Base-by-base conservation (phyloP, 148 eudicot species). In the Vaccinium corymbosum region DNA sequence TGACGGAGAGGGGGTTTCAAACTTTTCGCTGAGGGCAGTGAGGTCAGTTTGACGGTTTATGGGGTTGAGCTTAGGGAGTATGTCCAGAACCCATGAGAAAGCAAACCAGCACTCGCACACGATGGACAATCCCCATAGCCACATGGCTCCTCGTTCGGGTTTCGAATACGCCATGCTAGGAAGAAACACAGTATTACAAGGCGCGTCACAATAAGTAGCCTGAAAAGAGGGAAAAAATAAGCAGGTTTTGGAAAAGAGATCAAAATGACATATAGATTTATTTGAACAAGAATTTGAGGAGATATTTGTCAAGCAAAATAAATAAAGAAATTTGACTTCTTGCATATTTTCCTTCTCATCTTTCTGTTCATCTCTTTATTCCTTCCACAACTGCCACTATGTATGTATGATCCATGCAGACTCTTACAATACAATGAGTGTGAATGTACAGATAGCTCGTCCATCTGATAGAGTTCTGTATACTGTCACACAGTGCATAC, bases 91-190 rank as follows among this genome's bases (percentile, higher is more conserved):
- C 98, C 98, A 95, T 19, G 98, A 95, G 85, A 95, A 90, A 9
- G 98, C 93, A 64, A 95, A 95, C 98, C 98, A 95, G 15, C 91
- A 76, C 82, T 95, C 98, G 46, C 98, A 95, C 1, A 89, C 89
- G 14, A 92, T 86, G 1, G 98, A 95, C 77, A 93, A 14, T 3
- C 87, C 96, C 98, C 98, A 95, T 8, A 95, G 77, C 97, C 95
- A 92, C 83, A 95, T 77, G 72, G 98, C 98, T 95, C 97, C 29
- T 73, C 85, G 79, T 95, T 95, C 0, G 96, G 96, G 83, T 93
- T 93, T 53, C 7, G 85, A 9, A 89, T 77, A 51, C 98, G 88
- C 98, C 98, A 95, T 15, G 59, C 14, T 3, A 95, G 91, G 86
- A 94, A 95, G 25, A 91, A 38, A 13, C 73, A 2, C 7, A 94